Base-by-base conservation (phyloP, 106 monocot genomes). In the Hemerocallis citrina region DNA sequence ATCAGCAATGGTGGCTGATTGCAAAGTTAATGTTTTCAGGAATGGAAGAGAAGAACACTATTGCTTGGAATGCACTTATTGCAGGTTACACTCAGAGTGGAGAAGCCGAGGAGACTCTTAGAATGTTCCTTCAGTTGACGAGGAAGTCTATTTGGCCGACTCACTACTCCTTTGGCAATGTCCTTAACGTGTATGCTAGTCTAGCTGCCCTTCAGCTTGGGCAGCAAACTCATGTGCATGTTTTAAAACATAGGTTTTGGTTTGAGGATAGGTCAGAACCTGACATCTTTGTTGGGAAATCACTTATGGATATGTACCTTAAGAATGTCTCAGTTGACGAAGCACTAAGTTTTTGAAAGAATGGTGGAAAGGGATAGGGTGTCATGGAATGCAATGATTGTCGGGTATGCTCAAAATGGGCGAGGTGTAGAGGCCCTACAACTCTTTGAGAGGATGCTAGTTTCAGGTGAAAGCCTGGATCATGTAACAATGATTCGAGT, bases 31-130 rank as follows among this genome's bases (percentile, higher is more conserved):
- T 91, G 76, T 82, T 91, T 61, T 33, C 64, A 11, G 55, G 62
- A 49, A 91, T 85, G 90, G 34, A 13, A 0, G 79, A 85, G 8
- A 79, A 29, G 61, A 91, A 82, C 39, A 68, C 82, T 39, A 67
- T 91, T 7, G 74, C 90, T 58, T 91, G 85, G 85, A 91, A 91
- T 77, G 79, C 90, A 0, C 79, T 85, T 11, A 82, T 91, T 21
- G 79, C 90, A 6, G 90, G 85, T 5, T 85, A 91, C 44, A 79
- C 82, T 8, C 85, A 80, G 51, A 82, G 74, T 60, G 85, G 59
- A 4, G 62, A 82, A 21, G 55, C 76, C 69, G 90, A 82, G 58
- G 85, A 85, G 50, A 82, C 90, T n/a, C 49, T 82, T 3, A 71
- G 42, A 33, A 31, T 90, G 46, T 85, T 85, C 52, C 35, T 79